phyloP scores from a whole-genome alignment of 441 rosid genomes.

The Breynia disticha region DNA sequence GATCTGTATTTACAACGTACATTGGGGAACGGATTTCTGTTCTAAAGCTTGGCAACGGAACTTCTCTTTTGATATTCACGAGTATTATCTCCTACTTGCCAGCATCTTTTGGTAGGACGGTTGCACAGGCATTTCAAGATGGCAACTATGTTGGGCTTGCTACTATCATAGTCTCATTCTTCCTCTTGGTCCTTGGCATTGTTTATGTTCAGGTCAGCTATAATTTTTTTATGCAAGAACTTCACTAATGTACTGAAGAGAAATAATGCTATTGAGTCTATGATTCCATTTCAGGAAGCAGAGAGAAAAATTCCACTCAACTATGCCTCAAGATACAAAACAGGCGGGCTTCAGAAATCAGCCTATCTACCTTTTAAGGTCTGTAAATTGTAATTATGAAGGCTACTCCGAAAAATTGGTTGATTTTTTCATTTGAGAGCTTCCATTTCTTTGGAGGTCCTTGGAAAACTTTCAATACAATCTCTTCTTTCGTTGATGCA shows the following conservation, averaged over 20 bases:
- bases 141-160: constrained; percentile 85
- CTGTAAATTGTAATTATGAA: constrained; percentile 1
- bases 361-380: constrained; percentile 96
- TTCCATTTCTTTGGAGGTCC: too few species aligned
- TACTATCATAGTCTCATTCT: constrained; percentile 57
- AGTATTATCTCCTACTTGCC: constrained; percentile 96
- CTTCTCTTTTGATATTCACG: constrained; percentile 86
- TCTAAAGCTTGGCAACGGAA: constrained; percentile 95
- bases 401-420: too few species aligned
- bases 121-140: constrained; percentile 71
- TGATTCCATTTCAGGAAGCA: constrained; percentile 61
- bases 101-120: constrained; percentile 90
- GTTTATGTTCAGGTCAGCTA: constrained; percentile 85
- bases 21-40: constrained; percentile 88
- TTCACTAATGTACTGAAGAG: constrained; percentile 8
- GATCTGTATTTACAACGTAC: constrained; percentile 78
- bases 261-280: constrained; percentile 8
- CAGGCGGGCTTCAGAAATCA: constrained; percentile 77
- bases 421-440: too few species aligned
- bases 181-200: constrained; percentile 75
- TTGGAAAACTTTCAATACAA: too few species aligned
- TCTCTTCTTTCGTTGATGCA: too few species aligned
- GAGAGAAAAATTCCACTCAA: constrained; percentile 96
- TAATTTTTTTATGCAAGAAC: constrained; percentile 8
- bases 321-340: constrained; percentile 86